phyloP scores from a whole-genome alignment of 148 eudicot species.

The Vaccinium myrtillus region DNA sequence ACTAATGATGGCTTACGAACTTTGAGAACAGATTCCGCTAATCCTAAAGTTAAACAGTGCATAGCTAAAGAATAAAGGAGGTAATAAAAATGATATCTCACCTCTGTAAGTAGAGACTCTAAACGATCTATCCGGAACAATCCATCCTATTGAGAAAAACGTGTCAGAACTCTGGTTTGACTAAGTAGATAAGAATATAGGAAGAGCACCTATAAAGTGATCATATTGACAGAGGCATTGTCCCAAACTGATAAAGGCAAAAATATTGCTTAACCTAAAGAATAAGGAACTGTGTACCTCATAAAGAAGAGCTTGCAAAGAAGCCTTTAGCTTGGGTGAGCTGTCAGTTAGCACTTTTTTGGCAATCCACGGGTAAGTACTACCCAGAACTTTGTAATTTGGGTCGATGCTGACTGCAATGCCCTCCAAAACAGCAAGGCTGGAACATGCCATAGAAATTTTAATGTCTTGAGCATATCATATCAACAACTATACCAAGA shows the following conservation, averaged over 20 bases:
- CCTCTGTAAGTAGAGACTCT: constrained; percentile 84
- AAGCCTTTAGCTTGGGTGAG: constrained; percentile 74
- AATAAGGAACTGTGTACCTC: constrained; percentile 43
- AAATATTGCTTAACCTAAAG: background rate
- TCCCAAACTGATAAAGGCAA: background rate
- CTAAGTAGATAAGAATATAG: background rate
- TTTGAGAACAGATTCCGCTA: background rate
- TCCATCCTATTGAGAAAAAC: constrained; percentile 55
- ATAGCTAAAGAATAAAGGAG: constrained; percentile 2
- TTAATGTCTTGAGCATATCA: constrained; percentile 4
- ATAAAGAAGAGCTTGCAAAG: constrained; percentile 75
- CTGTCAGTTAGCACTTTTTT: constrained; percentile 74
- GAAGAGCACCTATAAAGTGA: background rate
- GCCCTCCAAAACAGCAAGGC: constrained; percentile 97
- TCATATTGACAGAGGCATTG: background rate
- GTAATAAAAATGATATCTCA: constrained; percentile 28
- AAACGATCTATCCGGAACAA: constrained; percentile 83
- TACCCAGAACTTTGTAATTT: constrained; percentile 91
- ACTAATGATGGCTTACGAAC: background rate
- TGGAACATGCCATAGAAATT: constrained; percentile 25
- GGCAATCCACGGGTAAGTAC: constrained; percentile 97
- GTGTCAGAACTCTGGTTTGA: constrained; percentile 13
- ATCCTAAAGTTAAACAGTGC: background rate
- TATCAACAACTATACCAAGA: constrained; percentile 4
- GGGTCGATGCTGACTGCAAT: constrained; percentile 78